Evolutionary conservation across 257 asterid genomes (phyloP).

Genomic region (Lavandula angustifolia): DNA sequence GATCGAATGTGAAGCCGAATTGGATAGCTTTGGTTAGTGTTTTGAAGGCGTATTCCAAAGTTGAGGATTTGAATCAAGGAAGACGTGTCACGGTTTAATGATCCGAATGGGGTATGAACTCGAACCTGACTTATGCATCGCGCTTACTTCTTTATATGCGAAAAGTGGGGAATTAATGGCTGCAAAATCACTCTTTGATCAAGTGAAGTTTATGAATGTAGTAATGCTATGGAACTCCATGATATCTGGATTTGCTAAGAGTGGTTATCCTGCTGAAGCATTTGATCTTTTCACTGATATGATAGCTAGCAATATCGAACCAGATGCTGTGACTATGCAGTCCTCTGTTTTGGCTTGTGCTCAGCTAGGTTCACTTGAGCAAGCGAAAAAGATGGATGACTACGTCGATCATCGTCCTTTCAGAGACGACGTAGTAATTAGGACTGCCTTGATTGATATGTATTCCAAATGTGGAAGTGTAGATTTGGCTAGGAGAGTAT

Average conservation of each 20-base stretch:
- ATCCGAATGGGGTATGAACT: constrained; percentile 50
- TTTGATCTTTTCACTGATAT: constrained; percentile 51
- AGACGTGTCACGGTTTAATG: constrained; percentile 52
- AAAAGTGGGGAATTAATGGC: constrained; percentile 51
- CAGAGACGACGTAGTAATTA: constrained; percentile 37
- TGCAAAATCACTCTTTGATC: constrained; percentile 53
- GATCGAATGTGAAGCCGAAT: constrained; percentile 47
- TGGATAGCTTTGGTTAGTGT: constrained; percentile 60
- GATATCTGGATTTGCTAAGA: constrained; percentile 72
- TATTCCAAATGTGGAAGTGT: constrained; percentile 67
- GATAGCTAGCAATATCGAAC: constrained; percentile 41
- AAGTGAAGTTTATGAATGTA: constrained; percentile 28
- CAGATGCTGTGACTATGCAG: constrained; percentile 53
- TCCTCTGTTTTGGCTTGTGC: constrained; percentile 58
- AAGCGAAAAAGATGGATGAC: constrained; percentile 52
- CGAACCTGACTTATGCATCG: constrained; percentile 54
- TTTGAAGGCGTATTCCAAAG: constrained; percentile 56
- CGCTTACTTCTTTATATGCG: constrained; percentile 57
- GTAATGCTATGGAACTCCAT: constrained; percentile 62
- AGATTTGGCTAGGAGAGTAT: constrained; percentile 53
- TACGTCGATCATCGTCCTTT: constrained; percentile 37
- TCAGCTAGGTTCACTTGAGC: constrained; percentile 61
- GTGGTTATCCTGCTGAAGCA: constrained; percentile 55
- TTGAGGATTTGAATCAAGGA: constrained; percentile 58
- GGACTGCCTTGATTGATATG: constrained; percentile 62